These are phyloP conservation scores for Bidens hawaiensis DNA, from an alignment of 140 eudicot genomes.

Conservation along the genomic window DNA sequence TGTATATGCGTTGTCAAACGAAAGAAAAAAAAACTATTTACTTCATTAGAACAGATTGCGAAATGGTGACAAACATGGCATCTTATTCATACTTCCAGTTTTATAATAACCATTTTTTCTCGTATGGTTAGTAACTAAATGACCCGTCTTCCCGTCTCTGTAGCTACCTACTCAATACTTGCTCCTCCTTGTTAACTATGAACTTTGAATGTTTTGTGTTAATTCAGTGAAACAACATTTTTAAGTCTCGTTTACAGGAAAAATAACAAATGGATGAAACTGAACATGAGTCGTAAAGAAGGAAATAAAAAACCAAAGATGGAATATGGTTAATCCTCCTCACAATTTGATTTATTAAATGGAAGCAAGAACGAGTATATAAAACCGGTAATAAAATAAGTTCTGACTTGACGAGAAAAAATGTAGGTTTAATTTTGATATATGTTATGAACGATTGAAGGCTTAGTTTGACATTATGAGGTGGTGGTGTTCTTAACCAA, in stretches of 20 bases:
- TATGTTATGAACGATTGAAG: background rate
- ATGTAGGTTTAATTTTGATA: no score
- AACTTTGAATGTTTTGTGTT: background rate
- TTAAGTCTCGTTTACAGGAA: background rate
- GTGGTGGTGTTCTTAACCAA: background rate
- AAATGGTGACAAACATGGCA: background rate
- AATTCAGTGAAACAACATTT: background rate
- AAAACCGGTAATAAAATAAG: background rate
- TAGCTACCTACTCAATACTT: background rate
- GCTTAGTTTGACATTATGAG: background rate
- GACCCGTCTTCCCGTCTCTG: background rate
- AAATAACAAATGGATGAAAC: background rate
- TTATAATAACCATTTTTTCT: no score
- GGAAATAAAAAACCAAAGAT: no score
- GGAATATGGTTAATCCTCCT: no score
- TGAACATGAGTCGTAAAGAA: background rate
- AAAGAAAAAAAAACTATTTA: background rate
- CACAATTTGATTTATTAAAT: background rate
- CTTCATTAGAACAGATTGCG: background rate
- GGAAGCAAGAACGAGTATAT: background rate
- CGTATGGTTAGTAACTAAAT: background rate
- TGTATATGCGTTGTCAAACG: background rate
- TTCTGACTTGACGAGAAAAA: background rate
- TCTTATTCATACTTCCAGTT: background rate
- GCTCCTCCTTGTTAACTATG: background rate